Evolutionary conservation across 2,329 filamentous ascomycete genomes (phyloP).

Genomic region (Hymenoscyphus infarciens): DNA sequence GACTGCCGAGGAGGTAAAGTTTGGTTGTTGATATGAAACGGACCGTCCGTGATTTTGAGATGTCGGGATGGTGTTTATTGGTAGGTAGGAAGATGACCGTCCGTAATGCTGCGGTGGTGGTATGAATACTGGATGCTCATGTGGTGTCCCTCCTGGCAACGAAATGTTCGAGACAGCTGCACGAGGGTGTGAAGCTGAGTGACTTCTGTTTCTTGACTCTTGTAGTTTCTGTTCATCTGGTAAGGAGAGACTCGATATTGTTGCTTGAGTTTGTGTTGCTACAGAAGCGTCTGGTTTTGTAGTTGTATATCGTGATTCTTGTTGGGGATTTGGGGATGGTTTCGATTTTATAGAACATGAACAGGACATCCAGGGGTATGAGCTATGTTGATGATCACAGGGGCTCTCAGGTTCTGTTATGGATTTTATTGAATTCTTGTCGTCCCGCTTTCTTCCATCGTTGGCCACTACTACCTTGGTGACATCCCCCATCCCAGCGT

Average conservation of each 20-base stretch:
- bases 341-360: neutral
- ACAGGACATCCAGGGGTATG: neutral
- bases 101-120: neutral
- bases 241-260: neutral
- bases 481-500: neutral
- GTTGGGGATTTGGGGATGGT: neutral
- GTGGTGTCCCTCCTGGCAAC: neutral
- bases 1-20: neutral
- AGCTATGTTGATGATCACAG: neutral
- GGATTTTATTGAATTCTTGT: neutral
- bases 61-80: too few relatives aligned
- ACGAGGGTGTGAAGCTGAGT: neutral
- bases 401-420: neutral
- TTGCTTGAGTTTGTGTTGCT: neutral
- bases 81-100: too few relatives aligned
- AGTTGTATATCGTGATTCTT: neutral
- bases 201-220: neutral
- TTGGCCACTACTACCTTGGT: neutral
- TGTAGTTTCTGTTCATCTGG: neutral
- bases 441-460: neutral
- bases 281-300: neutral
- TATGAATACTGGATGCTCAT: neutral
- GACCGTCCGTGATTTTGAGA: too few relatives aligned
- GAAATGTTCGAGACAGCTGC: neutral
- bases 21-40: neutral